Evolutionary conservation across 2,329 filamentous ascomycete species (phyloP), one percentile per base, ranked within the genome.

Genomic region (Cladosporium colombiae): DNA sequence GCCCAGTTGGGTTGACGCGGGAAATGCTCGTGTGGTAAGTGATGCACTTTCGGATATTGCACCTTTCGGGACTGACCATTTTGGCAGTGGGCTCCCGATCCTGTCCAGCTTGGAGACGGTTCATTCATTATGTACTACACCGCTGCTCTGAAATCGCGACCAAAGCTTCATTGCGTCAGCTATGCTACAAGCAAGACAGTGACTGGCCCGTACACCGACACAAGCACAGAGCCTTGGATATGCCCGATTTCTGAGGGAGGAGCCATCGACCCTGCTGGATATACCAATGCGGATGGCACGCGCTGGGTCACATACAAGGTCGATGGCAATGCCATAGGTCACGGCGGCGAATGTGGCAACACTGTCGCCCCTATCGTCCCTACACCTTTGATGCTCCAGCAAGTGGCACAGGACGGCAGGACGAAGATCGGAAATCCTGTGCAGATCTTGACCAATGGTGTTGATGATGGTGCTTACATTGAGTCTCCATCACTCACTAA

Each of bases 61-160:
- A 3, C 6, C n/a, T 21, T 13, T 4, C 40, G 33, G 7, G 10
- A 35, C 59, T 62, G 21, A 62, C 59, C 5, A 5, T 33, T 5
- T 31, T 5, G 5, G 16, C 13, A 62, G 60, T 89, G 85, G 85
- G 86, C 86, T 0, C 87, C 86, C 8, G 86, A 88, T 71, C 84
- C 89, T 10, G 77, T 82, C 6, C 75, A 74, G 62, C 75, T 85
- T 18, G 52, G 62, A 21, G 67, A 73, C 44, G 73, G 72, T 13
- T 61, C 58, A 7, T 75, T 72, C 67, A 65, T 75, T 25, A 69
- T 75, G 70, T 74, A 74, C 68, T 75, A 73, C 65, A 69, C 62
- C 40, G 71, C 72, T 14, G 71, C 69, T 25, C 37, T 70, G n/a
- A 65, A 66, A n/a, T 67, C 65, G 5, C 66, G 73, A 27, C 64